A percentile compares a stretch with the other conserved stretches of the same genome.
Conservation (phyloP, 2,329 filamentous ascomycete species). For the Tolypocladium pustulatum region DNA sequence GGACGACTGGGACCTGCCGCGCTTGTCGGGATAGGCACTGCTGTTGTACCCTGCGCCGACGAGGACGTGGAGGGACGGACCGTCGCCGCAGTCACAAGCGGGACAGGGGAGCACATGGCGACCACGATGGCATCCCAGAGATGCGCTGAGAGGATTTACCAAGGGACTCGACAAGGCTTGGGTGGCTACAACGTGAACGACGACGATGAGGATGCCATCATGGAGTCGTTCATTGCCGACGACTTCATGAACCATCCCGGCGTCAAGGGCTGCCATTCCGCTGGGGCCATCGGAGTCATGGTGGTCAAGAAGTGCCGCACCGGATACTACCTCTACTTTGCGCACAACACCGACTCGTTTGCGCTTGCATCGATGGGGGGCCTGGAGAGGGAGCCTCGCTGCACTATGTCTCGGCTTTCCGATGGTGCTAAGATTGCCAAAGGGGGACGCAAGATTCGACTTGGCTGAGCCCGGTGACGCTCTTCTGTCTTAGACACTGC, state of each 20-base stretch:
- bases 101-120: slow-evolving; percentile 96
- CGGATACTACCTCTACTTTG: slow-evolving; percentile 81
- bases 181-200: slow-evolving; percentile 54
- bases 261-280: slow-evolving; percentile 66
- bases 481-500: background rate
- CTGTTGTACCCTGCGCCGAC: slow-evolving; percentile 68
- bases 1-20: slow-evolving; percentile 89
- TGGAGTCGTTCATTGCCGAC: slow-evolving; percentile 68
- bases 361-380: slow-evolving; percentile 84
- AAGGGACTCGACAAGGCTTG: slow-evolving; percentile 48
- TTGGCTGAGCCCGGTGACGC: slow-evolving; percentile 12
- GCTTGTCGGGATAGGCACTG: slow-evolving; percentile 81
- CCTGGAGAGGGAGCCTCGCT: slow-evolving; percentile 61
- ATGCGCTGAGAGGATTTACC: slow-evolving; percentile 77
- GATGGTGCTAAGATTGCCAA: slow-evolving; percentile 41
- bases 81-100: slow-evolving; percentile 81
- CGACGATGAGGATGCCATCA: slow-evolving; percentile 64
- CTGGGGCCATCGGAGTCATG: slow-evolving; percentile 85
- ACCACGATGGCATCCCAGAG: slow-evolving; percentile 84
- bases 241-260: slow-evolving; percentile 92
- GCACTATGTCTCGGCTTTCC: slow-evolving; percentile 75
- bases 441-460: slow-evolving; percentile 39
- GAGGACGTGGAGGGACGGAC: slow-evolving; percentile 58
- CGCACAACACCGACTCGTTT: slow-evolving; percentile 87
- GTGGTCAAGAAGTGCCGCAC: slow-evolving; percentile 72